Conservation (phyloP, 495 filamentous ascomycete species). For the Neurospora sp. region DNA sequence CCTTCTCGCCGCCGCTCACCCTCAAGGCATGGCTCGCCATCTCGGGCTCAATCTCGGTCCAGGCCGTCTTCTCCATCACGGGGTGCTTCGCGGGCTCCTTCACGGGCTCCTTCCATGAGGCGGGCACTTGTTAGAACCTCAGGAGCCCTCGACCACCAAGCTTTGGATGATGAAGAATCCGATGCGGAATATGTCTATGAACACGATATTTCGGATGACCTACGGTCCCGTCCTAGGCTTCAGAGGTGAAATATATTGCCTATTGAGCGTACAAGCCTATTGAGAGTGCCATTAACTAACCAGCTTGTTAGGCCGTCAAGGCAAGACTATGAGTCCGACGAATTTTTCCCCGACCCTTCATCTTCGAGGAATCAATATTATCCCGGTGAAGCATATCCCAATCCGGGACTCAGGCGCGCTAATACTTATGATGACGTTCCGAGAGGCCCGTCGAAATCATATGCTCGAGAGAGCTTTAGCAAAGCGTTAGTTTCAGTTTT, state of each 20-base stretch:
- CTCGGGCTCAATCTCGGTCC: constrained; percentile 14
- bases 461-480: not conserved
- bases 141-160: not conserved
- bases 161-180: constrained; percentile 8
- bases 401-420: not conserved
- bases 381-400: not conserved
- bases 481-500: not conserved
- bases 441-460: not conserved
- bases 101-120: not conserved
- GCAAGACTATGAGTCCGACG: constrained; percentile 32
- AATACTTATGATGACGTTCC: not conserved
- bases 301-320: constrained; percentile 13
- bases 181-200: constrained; percentile 16
- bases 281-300: constrained; percentile 9
- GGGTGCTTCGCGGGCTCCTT: not conserved
- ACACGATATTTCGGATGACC: constrained; percentile 22
- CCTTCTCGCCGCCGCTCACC: constrained; percentile 4
- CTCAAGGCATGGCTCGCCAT: not conserved
- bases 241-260: constrained; percentile 23
- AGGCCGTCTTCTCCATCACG: not conserved
- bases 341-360: constrained; percentile 11
- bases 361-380: constrained; percentile 3
- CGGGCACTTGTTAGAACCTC: not conserved
- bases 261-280: not conserved
- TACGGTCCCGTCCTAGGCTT: constrained; percentile 22